Evolutionary conservation across 1,139 yeast species (phyloP), one percentile per base, ranked within the genome.

Genomic region (Yarrowia galli): DNA sequence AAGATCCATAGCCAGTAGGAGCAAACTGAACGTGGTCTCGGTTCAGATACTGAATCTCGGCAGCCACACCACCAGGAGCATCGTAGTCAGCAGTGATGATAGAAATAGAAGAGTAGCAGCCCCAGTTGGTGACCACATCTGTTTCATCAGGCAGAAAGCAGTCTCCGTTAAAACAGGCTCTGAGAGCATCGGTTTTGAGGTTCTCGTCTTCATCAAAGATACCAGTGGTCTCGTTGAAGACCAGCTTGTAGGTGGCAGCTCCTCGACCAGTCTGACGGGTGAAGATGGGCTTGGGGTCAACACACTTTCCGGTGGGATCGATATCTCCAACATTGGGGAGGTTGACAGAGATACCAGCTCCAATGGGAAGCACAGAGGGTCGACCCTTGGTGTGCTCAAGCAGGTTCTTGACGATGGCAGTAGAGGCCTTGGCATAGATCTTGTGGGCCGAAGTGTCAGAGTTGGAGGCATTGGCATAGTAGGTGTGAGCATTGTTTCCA

Each of bases 401-500:
- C 32, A 60, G 65, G 65, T 60, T 60, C 43, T 60, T 45, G 42
- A 60, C 65, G 20, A 60, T 60, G 35, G 28, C 53, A 1, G 53
- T 45, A 9, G 65, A 43, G n/a, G 53, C 22, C 53, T 60, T 60
- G 42, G 65, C 65, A 43, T 60, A 60, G 32, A 60, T 60, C 22
- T 45, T 35, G 18, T 43, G 53, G 32, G 65, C 32, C 6, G 65
- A 28, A 7, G 18, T 43, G 13, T 32, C 42, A 4, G 65, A 20
- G 16, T 32, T 20, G 53, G 49, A 43, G 16, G 53, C 65, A 43
- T 60, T 60, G 20, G 49, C 53, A 53, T 60, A 60, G 53, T 60
- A 60, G n/a, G 49, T 45, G 42, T 69, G 69, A 23, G 60, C 66
- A 38, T 51, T 48, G 12, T 49, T 67, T 16, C 67, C 71, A 23